phyloP scores from a whole-genome alignment of 2,329 filamentous ascomycete genomes.

The Massarina eburnea region DNA sequence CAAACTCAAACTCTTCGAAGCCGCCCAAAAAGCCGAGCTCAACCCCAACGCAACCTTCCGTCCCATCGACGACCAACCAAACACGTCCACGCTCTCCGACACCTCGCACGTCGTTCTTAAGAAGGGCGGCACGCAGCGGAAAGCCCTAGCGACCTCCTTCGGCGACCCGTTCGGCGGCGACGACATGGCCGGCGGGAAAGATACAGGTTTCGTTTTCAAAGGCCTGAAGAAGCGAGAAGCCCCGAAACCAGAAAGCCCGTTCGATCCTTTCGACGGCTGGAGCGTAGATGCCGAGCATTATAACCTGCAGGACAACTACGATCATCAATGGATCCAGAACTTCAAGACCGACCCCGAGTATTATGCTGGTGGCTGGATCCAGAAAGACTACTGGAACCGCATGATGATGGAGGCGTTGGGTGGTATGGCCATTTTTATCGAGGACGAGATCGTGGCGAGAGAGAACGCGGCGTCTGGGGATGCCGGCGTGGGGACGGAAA shows the following conservation, averaged over 20 bases:
- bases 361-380: slow-evolving; percentile 78
- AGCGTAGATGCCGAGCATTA: slow-evolving; percentile 68
- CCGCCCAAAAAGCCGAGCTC: slow-evolving; percentile 64
- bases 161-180: slow-evolving; percentile 21
- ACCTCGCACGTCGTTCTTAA: slow-evolving; percentile 49
- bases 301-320: slow-evolving; percentile 68
- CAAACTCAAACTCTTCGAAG: slow-evolving; percentile 69
- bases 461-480: slow-evolving; percentile 38
- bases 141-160: slow-evolving; percentile 34
- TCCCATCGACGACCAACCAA: slow-evolving; percentile 12
- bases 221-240: slow-evolving; percentile 70
- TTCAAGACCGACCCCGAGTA: slow-evolving; percentile 67
- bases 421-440: slow-evolving; percentile 83
- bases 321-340: slow-evolving; percentile 71
- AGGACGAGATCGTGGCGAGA: slow-evolving; percentile 63
- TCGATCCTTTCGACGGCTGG: slow-evolving; percentile 85
- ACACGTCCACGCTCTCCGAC: slow-evolving; percentile 17
- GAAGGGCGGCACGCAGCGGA: slow-evolving; percentile 67
- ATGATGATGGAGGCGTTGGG: slow-evolving; percentile 88
- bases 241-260: slow-evolving; percentile 69
- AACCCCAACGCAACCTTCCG: slow-evolving; percentile 48
- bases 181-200: slow-evolving; percentile 21
- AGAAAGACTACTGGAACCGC: slow-evolving; percentile 78
- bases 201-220: slow-evolving; percentile 64
- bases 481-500: slow-evolving; percentile 34